Conservation (phyloP, 2,329 filamentous ascomycete genomes). For the Pseudogymnoascus sp. region DNA sequence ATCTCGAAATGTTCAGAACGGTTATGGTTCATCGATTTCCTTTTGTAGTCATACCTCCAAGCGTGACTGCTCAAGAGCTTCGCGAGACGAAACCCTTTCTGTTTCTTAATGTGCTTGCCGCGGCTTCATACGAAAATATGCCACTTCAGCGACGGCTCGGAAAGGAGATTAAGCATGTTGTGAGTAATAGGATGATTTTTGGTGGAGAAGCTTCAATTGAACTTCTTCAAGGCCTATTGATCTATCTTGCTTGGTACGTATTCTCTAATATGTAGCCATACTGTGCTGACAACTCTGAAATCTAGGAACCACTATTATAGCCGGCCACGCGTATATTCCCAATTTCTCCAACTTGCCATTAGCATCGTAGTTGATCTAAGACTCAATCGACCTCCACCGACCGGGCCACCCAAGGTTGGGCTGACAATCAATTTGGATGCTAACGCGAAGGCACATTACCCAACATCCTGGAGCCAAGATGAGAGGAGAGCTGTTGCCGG, state of each 20-base stretch:
- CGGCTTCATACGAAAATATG: constrained; percentile 26
- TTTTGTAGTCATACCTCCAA: constrained; percentile 27
- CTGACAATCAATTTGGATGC: constrained; percentile 11
- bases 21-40: constrained; percentile 31
- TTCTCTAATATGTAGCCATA: not conserved
- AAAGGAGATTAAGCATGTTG: constrained; percentile 25
- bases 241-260: not conserved
- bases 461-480: constrained; percentile 27
- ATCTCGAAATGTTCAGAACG: constrained; percentile 18
- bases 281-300: not conserved
- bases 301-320: not conserved
- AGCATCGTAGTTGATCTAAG: constrained; percentile 15
- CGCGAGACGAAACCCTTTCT: constrained; percentile 14
- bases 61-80: constrained; percentile 22
- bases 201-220: constrained; percentile 9
- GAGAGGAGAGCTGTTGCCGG: constrained; percentile 36
- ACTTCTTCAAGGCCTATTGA: not conserved
- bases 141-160: constrained; percentile 28
- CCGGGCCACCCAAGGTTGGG: not conserved
- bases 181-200: constrained; percentile 21
- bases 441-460: not conserved
- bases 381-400: constrained; percentile 20
- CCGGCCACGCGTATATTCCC: not conserved
- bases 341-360: constrained; percentile 1
- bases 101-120: constrained; percentile 5